These are phyloP conservation scores for Rubroboletus pulcherrimus DNA, from an alignment of 768 basidiomycete species.

Conservation along the genomic window DNA sequence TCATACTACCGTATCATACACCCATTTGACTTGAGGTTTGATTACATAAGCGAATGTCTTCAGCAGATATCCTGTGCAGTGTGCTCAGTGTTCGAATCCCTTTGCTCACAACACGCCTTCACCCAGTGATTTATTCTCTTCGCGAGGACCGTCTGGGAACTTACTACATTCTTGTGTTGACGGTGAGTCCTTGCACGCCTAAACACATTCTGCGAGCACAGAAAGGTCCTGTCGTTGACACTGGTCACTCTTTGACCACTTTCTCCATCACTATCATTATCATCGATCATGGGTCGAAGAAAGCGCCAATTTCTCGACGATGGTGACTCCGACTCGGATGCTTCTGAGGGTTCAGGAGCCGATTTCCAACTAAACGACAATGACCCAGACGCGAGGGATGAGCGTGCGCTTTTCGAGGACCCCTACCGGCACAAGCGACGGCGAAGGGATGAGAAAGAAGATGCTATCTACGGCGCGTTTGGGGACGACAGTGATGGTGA, in stretches of 20 bases:
- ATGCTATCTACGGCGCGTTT: constrained; percentile 74
- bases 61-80: too few relatives aligned
- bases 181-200: constrained; percentile 12
- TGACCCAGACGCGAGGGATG: constrained; percentile 64
- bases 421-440: constrained; percentile 72
- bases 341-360: constrained; percentile 55
- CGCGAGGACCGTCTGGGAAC: not conserved
- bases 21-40: not conserved
- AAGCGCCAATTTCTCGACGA: constrained; percentile 76
- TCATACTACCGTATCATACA: constrained; percentile 23
- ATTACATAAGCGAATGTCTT: constrained; percentile 14
- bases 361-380: constrained; percentile 45
- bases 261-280: not conserved
- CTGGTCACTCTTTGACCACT: not conserved
- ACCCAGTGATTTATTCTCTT: not conserved
- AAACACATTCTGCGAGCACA: not conserved
- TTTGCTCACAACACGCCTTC: too few relatives aligned
- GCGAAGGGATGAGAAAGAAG: constrained; percentile 63
- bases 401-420: constrained; percentile 71
- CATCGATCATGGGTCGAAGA: constrained; percentile 59
- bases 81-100: not conserved
- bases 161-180: not conserved
- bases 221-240: constrained; percentile 4
- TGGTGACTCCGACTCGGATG: constrained; percentile 70
- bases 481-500: constrained; percentile 70